These are phyloP conservation scores for Lasiodiplodia gonubiensis DNA, from an alignment of 2,329 filamentous ascomycete genomes.

Conservation along the genomic window DNA sequence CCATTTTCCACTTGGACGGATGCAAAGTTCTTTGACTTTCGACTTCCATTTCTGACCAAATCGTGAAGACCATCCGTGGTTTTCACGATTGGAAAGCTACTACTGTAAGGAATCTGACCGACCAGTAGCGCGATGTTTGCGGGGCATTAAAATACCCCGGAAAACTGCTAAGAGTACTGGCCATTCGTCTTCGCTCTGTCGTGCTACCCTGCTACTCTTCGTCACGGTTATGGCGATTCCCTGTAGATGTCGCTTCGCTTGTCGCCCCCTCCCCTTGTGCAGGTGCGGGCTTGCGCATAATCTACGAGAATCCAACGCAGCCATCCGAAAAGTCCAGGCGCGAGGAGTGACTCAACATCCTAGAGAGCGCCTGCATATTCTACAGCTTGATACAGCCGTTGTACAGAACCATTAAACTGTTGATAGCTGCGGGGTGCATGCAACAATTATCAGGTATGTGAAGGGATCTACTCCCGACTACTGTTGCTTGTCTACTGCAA, in stretches of 20 bases:
- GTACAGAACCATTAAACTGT: neutral
- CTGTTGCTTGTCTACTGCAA: neutral
- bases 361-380: neutral
- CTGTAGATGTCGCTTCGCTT: neutral
- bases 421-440: neutral
- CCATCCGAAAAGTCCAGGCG: neutral
- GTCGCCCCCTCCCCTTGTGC: neutral
- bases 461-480: neutral
- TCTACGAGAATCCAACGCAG: neutral
- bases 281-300: neutral
- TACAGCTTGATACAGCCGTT: neutral
- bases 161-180: neutral
- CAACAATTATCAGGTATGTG: neutral
- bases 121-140: neutral
- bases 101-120: neutral
- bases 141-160: neutral
- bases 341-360: neutral
- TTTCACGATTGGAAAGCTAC: neutral
- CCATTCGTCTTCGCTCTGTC: neutral
- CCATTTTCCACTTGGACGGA: conserved; percentile 30
- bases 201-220: neutral
- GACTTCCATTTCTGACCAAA: conserved; percentile 31
- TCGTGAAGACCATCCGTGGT: conserved; percentile 30
- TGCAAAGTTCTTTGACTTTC: conserved; percentile 30
- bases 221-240: no score